phyloP scores from a whole-genome alignment of 169 alveolate species.

The Pseudocohnilembus persalinus region DNA sequence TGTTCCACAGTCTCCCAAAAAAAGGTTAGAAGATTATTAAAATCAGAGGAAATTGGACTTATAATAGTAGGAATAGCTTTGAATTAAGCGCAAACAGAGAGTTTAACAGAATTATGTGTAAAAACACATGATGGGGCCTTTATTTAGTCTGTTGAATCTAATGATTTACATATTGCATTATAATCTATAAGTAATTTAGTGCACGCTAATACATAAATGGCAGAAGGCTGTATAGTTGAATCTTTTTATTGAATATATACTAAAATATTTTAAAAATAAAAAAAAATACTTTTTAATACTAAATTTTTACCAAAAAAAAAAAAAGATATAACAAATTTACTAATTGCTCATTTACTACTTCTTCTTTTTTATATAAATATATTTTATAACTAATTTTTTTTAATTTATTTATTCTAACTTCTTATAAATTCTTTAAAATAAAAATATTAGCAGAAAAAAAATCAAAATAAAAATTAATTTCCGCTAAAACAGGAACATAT shows the following conservation, averaged over 20 bases:
- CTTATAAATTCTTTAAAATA: too few species aligned
- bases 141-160: neutral
- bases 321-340: too few species aligned
- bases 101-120: neutral
- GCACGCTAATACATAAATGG: neutral
- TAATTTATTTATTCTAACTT: too few species aligned
- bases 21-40: neutral
- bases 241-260: neutral
- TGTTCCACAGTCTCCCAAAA: neutral
- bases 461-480: too few species aligned
- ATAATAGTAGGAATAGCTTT: neutral
- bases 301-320: too few species aligned
- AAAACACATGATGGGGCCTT: neutral
- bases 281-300: too few species aligned
- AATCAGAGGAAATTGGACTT: neutral
- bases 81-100: neutral
- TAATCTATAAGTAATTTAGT: neutral
- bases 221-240: neutral
- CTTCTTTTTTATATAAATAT: too few species aligned
- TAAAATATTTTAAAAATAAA: too few species aligned
- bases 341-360: too few species aligned
- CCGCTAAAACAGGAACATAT: too few species aligned
- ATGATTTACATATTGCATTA: neutral
- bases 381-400: too few species aligned
- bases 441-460: too few species aligned